These are phyloP conservation scores for Ophiocytium majus DNA, from an alignment of 352 stramenopile species.

Conservation along the genomic window DNA sequence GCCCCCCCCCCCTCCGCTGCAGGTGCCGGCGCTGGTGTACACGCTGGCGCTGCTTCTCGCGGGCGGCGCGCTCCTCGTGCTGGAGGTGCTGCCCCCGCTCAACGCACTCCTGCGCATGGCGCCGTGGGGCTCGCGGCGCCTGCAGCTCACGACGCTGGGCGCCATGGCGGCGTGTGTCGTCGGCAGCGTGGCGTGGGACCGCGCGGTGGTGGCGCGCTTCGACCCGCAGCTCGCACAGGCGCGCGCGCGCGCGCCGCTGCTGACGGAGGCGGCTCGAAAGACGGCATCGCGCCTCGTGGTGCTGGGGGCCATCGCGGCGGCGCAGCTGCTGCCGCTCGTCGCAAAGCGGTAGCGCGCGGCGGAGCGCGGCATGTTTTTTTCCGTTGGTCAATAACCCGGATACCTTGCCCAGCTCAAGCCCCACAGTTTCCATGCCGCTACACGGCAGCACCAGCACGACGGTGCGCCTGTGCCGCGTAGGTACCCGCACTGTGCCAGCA, in stretches of 20 bases:
- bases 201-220: constrained; percentile 7
- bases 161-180: not conserved
- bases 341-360: not conserved
- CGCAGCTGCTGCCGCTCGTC: not conserved
- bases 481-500: no score
- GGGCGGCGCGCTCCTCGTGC: not conserved
- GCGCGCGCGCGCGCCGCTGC: not conserved
- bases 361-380: no score
- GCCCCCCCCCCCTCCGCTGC: no score
- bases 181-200: constrained; percentile 3
- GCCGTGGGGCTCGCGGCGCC: not conserved
- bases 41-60: not conserved
- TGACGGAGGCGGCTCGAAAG: not conserved
- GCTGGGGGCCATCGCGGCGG: not conserved
- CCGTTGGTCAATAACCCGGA: no score
- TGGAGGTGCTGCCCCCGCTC: not conserved
- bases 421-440: no score
- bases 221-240: not conserved
- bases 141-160: not conserved
- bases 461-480: no score
- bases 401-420: no score
- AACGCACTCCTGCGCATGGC: constrained; percentile 1
- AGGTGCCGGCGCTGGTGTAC: not conserved
- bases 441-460: no score
- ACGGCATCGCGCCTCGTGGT: not conserved